Base-by-base conservation (phyloP, 179 eudicot species). In the Dionaea muscipula region DNA sequence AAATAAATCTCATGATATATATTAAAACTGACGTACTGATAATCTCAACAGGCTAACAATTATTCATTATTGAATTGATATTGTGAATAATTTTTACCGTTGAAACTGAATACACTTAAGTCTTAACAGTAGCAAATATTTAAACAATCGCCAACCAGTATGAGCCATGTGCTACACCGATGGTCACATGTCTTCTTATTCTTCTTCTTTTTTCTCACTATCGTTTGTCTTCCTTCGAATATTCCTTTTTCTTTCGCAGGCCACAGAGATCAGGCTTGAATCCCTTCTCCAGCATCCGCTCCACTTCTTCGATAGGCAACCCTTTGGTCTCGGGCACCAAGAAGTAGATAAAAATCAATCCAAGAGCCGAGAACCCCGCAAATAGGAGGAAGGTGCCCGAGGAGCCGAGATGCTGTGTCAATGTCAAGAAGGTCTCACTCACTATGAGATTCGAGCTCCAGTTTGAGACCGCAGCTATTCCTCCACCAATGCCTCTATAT, bases 271-370 rank as follows among this genome's bases (percentile, higher is more conserved):
- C 37, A 10, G 64, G 64, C 26, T 25, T 61, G 25, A 53, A 70
- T 21, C 75, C 70, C 28, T 38, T 51, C 60, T 51, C 49, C 1
- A 70, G 53, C 70, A 70, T 51, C 66, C 51, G 43, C 61, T 65
- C 75, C 24, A 65, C 75, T 18, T 70, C 63, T 51, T 65, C 70
- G 36, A 70, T 54, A 7, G 50, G 63, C 56, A 70, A 26, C n/a
- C 75, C 75, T 47, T 70, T 70, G 23, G 75, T 65, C 54, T 70
- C 75, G 0, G 70, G 75, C 24, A 70, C 75, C 14, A 65, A 20
- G 51, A 70, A 33, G 63, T 59, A 65, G 21, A 70, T 61, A 27
- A 19, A 53, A 2, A 65, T 48, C 10, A 70, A 62, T 23, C 75
- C 75, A 1, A 41, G 21, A 7, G 51, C 18, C 1, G 75, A 55